These are phyloP conservation scores for Cryptococcus sp. DNA, from an alignment of 1,284 basidiomycete genomes.

Conservation along the genomic window DNA sequence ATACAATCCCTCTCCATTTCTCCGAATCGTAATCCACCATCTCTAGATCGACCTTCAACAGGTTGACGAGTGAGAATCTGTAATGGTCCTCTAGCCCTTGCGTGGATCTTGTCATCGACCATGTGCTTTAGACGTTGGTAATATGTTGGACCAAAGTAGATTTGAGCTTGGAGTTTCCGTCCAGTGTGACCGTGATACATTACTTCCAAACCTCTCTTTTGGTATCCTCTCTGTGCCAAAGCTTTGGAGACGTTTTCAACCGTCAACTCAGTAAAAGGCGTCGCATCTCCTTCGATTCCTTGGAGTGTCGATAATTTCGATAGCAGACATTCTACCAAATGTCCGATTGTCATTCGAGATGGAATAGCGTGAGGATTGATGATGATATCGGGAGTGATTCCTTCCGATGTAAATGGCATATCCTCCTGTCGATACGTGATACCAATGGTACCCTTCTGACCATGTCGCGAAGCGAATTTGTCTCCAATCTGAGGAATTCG, in stretches of 20 bases:
- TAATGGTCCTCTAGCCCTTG: slow-evolving; percentile 91
- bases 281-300: slow-evolving; percentile 96
- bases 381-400: slow-evolving; percentile 92
- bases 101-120: slow-evolving; percentile 99
- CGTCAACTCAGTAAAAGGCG: slow-evolving; percentile 96
- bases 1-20: slow-evolving; percentile 98
- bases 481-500: slow-evolving; percentile 97
- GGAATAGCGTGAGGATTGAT: slow-evolving; percentile 99
- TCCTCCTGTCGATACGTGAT: slow-evolving; percentile 99
- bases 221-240: slow-evolving; percentile 80
- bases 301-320: slow-evolving; percentile 95
- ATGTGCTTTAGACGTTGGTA: slow-evolving; percentile 99
- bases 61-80: slow-evolving; percentile 97
- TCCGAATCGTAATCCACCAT: slow-evolving; percentile 98
- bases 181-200: slow-evolving; percentile 99
- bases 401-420: slow-evolving; percentile 97
- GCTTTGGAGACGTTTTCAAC: slow-evolving; percentile 89
- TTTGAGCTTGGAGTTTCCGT: slow-evolving; percentile 92
- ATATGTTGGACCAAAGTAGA: slow-evolving; percentile 98
- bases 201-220: slow-evolving; percentile 91
- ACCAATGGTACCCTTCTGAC: slow-evolving; percentile 99
- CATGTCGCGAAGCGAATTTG: slow-evolving; percentile 99
- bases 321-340: slow-evolving; percentile 96
- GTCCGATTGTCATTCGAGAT: slow-evolving; percentile 99
- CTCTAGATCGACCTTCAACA: slow-evolving; percentile 97